A percentile compares a stretch with the other conserved stretches of the same genome.
phyloP scores from a whole-genome alignment of 805 yeast genomes.

The Candida incommunis region DNA sequence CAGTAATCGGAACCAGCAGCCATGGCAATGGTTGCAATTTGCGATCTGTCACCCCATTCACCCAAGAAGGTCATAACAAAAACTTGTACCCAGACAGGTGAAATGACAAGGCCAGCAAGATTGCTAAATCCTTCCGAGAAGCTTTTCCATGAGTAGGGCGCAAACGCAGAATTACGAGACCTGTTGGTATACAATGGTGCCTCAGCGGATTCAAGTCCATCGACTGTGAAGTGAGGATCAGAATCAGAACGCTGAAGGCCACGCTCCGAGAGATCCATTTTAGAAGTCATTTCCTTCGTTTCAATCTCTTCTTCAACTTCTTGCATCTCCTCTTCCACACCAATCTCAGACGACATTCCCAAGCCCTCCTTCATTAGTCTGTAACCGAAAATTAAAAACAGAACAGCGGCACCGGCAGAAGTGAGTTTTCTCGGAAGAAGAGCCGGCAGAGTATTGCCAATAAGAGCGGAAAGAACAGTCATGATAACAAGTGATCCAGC shows the following conservation, averaged over 20 bases:
- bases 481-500: conserved; percentile 72
- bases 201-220: conserved; percentile 21
- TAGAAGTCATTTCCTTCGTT: conserved; percentile 40
- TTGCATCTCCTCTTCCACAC: conserved; percentile 89
- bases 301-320: conserved; percentile 94
- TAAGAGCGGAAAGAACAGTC: conserved; percentile 82
- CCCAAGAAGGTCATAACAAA: conserved; percentile 93
- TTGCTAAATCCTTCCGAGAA: conserved; percentile 30
- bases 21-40: conserved; percentile 95
- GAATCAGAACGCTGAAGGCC: conserved; percentile 10
- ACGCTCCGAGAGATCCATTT: conserved; percentile 44
- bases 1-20: conserved; percentile 93
- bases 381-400: conserved; percentile 56
- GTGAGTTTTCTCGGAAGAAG: conserved; percentile 70
- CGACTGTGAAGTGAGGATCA: conserved; percentile 15
- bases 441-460: conserved; percentile 84
- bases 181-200: conserved; percentile 6
- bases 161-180: conserved; percentile 8
- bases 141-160: conserved; percentile 9
- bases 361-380: conserved; percentile 63
- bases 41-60: conserved; percentile 99
- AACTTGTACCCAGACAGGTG: conserved; percentile 89
- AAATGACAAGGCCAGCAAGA: conserved; percentile 48
- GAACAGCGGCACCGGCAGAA: conserved; percentile 62
- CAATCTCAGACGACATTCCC: conserved; percentile 58